Evolutionary conservation across 495 filamentous ascomycete species (phyloP).

Genomic region (Polyplosphaeria fusca): DNA sequence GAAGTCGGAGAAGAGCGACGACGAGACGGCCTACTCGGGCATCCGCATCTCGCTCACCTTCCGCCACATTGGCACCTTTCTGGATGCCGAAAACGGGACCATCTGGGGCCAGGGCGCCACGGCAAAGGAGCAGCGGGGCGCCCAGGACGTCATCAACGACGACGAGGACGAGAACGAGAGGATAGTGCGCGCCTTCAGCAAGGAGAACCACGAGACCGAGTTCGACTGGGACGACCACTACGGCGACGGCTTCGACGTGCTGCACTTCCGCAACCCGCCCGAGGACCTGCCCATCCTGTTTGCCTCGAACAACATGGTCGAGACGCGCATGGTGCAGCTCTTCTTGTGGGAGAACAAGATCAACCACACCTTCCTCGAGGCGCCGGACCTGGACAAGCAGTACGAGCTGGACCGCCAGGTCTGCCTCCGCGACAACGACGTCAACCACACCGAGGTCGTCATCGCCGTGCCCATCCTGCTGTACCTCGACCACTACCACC

Average conservation of each 20-base stretch:
- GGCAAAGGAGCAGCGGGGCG: conserved; percentile 57
- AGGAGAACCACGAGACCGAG: conserved; percentile 69
- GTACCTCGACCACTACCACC: conserved; percentile 54
- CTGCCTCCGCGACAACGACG: conserved; percentile 56
- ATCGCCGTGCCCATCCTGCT: conserved; percentile 52
- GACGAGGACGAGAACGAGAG: conserved; percentile 61
- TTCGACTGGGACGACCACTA: conserved; percentile 82
- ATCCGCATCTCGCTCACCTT: conserved; percentile 92
- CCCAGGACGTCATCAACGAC: conserved; percentile 64
- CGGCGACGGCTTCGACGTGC: conserved; percentile 79
- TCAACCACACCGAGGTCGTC: conserved; percentile 45
- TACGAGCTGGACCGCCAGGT: conserved; percentile 41
- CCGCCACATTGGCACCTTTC: conserved; percentile 80
- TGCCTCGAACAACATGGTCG: conserved; percentile 12
- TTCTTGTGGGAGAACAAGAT: conserved; percentile 24
- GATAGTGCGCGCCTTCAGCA: conserved; percentile 76
- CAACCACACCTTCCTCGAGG: conserved; percentile 9
- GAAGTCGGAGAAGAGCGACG: conserved; percentile 57
- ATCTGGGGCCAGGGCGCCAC: conserved; percentile 95
- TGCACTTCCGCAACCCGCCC: conserved; percentile 57
- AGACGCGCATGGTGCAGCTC: conserved; percentile 17
- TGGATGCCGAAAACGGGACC: conserved; percentile 54
- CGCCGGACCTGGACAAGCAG: conserved; percentile 32
- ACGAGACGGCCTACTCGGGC: conserved; percentile 69
- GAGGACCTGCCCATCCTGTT: conserved; percentile 29